Conservation (phyloP, 2,329 filamentous ascomycete genomes). For the Fusarium sarcochroum region DNA sequence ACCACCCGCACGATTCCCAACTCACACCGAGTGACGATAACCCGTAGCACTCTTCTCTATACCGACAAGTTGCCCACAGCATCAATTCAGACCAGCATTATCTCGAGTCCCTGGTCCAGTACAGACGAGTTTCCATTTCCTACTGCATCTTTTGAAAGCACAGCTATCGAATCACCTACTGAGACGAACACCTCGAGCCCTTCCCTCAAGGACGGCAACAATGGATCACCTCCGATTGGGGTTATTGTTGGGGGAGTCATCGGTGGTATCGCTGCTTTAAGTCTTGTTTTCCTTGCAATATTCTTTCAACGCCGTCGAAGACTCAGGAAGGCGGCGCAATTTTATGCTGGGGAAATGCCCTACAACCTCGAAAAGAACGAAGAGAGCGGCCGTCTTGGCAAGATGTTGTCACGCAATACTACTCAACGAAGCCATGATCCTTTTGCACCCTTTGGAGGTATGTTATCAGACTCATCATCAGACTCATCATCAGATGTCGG, state of each 20-base stretch:
- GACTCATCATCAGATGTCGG: slow-evolving; percentile 4
- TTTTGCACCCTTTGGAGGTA: slow-evolving; percentile 63
- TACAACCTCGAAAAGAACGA: slow-evolving; percentile 50
- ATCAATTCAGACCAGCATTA: slow-evolving; percentile 17
- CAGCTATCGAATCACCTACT: slow-evolving; percentile 23
- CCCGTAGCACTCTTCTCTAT: slow-evolving; percentile 53
- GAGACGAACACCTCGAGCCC: slow-evolving; percentile 11
- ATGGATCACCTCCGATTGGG: slow-evolving; percentile 47
- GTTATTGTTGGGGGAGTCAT: slow-evolving; percentile 54
- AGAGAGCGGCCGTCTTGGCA: slow-evolving; percentile 30
- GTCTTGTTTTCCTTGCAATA: slow-evolving; percentile 43
- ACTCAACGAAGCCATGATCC: slow-evolving; percentile 52
- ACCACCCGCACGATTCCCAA: slow-evolving; percentile 56
- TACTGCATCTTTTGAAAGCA: slow-evolving; percentile 22
- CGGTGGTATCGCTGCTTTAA: slow-evolving; percentile 48
- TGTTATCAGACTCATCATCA: slow-evolving; percentile 28
- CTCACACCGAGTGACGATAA: slow-evolving; percentile 53
- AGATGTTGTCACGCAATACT: slow-evolving; percentile 48
- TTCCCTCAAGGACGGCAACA: slow-evolving; percentile 2
- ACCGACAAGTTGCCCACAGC: slow-evolving; percentile 45
- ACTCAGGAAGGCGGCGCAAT: slow-evolving; percentile 16
- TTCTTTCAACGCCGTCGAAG: slow-evolving; percentile 43
- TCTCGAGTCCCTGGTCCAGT: slow-evolving; percentile 15
- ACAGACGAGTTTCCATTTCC: slow-evolving; percentile 8
- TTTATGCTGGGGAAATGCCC: slow-evolving; percentile 21